A percentile compares a stretch with the other conserved stretches of the same genome.
phyloP scores from a whole-genome alignment of 2,329 filamentous ascomycete species.

The Botrytis aclada region DNA sequence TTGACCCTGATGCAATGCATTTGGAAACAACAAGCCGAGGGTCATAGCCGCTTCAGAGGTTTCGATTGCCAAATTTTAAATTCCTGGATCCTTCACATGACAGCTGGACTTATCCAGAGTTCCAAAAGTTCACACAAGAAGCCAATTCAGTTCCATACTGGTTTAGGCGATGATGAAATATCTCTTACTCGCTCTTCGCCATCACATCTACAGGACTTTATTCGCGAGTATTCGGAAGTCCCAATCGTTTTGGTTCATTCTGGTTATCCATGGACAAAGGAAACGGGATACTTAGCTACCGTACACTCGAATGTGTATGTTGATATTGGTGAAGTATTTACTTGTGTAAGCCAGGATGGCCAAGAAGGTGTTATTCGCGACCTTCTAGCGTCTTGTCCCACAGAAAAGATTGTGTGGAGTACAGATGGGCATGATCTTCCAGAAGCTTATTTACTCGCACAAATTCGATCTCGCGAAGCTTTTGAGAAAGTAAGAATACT shows the following conservation, averaged over 20 bases:
- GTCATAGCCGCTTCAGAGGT: conserved; percentile 44
- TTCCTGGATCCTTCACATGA: conserved; percentile 63
- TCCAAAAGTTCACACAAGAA: conserved; percentile 52
- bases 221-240: conserved; percentile 64
- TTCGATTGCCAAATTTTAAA: conserved; percentile 65
- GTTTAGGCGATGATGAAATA: conserved; percentile 77
- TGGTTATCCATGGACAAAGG: conserved; percentile 75
- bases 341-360: conserved; percentile 71
- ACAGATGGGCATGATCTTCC: conserved; percentile 78
- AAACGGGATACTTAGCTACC: conserved; percentile 73
- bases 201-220: conserved; percentile 69
- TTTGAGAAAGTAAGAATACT: conserved; percentile 57
- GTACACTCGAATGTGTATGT: conserved; percentile 78
- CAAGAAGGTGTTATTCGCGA: conserved; percentile 69
- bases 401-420: conserved; percentile 74
- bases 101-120: conserved; percentile 56
- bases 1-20: conserved; percentile 33
- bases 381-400: conserved; percentile 71
- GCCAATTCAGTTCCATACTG: conserved; percentile 80
- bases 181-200: conserved; percentile 68
- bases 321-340: conserved; percentile 81
- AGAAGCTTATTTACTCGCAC: conserved; percentile 72
- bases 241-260: conserved; percentile 78
- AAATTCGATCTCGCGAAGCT: conserved; percentile 67
- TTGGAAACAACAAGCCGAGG: conserved; percentile 26